Percentiles rank a stretch among this genome's conserved stretches.
phyloP scores from a whole-genome alignment of 345 rosid species.

The Schrenkiella parvula region DNA sequence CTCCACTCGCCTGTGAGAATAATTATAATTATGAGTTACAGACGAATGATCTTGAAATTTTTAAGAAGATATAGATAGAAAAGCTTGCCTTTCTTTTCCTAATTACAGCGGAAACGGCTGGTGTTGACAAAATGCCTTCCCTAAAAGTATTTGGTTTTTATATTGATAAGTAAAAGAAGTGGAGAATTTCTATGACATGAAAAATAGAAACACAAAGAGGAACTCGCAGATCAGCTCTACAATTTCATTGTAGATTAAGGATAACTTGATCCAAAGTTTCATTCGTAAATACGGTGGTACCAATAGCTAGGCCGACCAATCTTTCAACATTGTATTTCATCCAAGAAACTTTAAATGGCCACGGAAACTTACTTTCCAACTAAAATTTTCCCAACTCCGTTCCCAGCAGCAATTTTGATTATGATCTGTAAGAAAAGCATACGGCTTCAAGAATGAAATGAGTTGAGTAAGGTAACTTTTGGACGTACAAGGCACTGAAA shows the following conservation, averaged over 20 bases:
- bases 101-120: conserved; percentile 92
- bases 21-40: background rate
- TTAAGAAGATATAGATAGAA: background rate
- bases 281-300: background rate
- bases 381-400: conserved; percentile 75
- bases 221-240: background rate
- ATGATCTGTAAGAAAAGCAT: conserved; percentile 56
- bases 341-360: background rate
- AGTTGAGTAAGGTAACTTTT: background rate
- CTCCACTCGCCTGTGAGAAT: conserved; percentile 73
- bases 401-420: conserved; percentile 93
- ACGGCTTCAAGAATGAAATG: background rate
- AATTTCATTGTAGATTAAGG: background rate
- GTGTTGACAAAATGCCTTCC: conserved; percentile 87
- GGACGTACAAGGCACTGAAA: background rate
- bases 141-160: conserved; percentile 37
- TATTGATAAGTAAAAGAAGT: conserved; percentile 5
- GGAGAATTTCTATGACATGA: background rate
- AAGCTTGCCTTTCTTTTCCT: conserved; percentile 64
- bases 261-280: background rate
- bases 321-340: background rate
- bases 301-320: background rate
- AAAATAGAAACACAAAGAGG: background rate
- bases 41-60: background rate
- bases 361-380: conserved; percentile 69